Conservation (phyloP, 768 basidiomycete species). For the Mrakia blollopis region DNA sequence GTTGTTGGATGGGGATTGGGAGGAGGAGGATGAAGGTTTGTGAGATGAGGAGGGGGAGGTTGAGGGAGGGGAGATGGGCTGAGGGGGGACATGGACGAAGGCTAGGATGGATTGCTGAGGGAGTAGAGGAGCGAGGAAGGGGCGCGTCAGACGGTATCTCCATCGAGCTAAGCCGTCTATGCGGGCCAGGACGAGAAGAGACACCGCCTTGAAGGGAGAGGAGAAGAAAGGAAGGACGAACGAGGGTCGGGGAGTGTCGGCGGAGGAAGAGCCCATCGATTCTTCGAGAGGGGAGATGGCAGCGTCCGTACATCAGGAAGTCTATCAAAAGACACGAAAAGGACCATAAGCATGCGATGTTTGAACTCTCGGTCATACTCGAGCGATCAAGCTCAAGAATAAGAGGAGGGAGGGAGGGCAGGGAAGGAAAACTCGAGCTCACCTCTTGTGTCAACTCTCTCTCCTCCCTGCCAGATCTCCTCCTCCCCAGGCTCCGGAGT, state of each 20-base stretch:
- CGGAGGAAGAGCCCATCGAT: conserved; percentile 69
- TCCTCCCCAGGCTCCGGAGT: conserved; percentile 60
- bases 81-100: conserved; percentile 49
- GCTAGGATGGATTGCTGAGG: conserved; percentile 59
- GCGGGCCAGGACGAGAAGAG: neutral
- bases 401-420: neutral
- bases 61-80: conserved; percentile 57
- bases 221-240: neutral
- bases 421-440: conserved; percentile 35
- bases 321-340: conserved; percentile 50
- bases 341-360: neutral
- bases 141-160: no score
- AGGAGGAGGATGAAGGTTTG: conserved; percentile 11
- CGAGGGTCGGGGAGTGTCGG: conserved; percentile 6
- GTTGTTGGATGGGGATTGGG: conserved; percentile 5
- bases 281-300: conserved; percentile 81
- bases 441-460: conserved; percentile 73
- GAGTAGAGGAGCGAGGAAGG: neutral
- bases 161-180: no score
- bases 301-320: conserved; percentile 85
- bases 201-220: no score
- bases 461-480: conserved; percentile 74
- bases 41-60: conserved; percentile 11
- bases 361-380: no score
- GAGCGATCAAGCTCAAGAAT: neutral